Evolutionary conservation across 2,329 filamentous ascomycete genomes (phyloP).

Genomic region (Lizonia empirigonia): DNA sequence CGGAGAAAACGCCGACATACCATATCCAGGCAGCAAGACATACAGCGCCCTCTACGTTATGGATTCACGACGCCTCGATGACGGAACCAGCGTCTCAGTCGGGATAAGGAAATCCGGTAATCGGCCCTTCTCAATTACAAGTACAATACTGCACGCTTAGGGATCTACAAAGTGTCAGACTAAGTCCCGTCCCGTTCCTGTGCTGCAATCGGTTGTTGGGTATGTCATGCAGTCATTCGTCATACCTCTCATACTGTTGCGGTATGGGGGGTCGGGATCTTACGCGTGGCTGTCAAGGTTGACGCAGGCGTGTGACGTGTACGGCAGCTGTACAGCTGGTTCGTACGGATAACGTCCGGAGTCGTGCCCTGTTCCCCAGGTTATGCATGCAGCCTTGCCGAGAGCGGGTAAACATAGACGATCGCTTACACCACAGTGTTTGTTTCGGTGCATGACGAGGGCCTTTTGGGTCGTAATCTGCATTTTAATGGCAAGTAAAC

Average conservation of each 20-base stretch:
- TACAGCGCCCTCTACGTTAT: constrained; percentile 5
- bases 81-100: not conserved
- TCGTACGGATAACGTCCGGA: not conserved
- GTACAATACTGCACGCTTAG: constrained; percentile 1
- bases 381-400: constrained; percentile 1
- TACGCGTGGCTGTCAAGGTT: not conserved
- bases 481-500: not conserved
- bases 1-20: not conserved
- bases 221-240: constrained; percentile 14
- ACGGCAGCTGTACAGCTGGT: constrained; percentile 2
- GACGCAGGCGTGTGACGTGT: not conserved
- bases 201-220: not conserved
- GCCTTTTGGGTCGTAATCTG: not conserved
- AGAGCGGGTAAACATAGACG: not conserved
- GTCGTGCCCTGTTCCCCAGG: not conserved
- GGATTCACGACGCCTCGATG: constrained; percentile 1
- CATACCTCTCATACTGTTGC: not conserved
- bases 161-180: not conserved
- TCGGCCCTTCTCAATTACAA: constrained; percentile 10
- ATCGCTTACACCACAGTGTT: too few relatives aligned
- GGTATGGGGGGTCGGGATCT: constrained; percentile 2
- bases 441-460: not conserved
- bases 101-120: not conserved
- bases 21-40: constrained; percentile 1
- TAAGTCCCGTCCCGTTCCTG: constrained; percentile 9